Evolutionary conservation across 768 basidiomycete species (phyloP), one percentile per base, ranked within the genome.

Genomic region (Boletus rubropictus): DNA sequence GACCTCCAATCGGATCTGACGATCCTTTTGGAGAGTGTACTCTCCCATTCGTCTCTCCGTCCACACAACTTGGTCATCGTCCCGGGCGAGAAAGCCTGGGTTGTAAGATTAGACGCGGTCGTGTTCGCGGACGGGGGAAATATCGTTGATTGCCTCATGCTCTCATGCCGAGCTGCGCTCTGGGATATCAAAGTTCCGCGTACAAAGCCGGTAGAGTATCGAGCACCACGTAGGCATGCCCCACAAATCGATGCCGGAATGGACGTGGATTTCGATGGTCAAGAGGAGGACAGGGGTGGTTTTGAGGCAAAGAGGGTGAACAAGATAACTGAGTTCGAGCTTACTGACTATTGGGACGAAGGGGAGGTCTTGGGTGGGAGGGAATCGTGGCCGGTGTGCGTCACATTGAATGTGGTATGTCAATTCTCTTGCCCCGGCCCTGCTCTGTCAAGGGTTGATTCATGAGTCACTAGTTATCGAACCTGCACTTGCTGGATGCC

Each of bases 261-360:
- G 79, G 79, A 25, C 24, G 24, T 25, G 4, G 81, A 86, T 49
- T 62, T 10, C 27, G 46, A 45, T 11, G 38, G 2, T 4, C 49
- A 72, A 28, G 68, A 67, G 24, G 46, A 37, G 31, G 50, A 42
- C 4, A 39, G 35, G 32, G 82, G 81, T 52, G 75, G 79, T 2
- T 77, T 87, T 33, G 80, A 81, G 54, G 84, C 81, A 14, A 71
- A 79, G 32, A 53, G 50, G 28, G 64, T 70, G 31, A 62, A 61
- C 20, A 64, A 65, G 8, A 85, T 81, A 10, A 78, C 80, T 8
- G 91, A 94, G 63, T 93, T 93, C 55, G 91, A 94, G 67, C 73
- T 93, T 18, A 76, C 81, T 10, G 90, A 94, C 62, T 87, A 83
- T 51, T 90, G 88, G 87, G 89, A 89, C 57, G 87, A 89, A 52